Conservation (phyloP, 2,329 filamentous ascomycete species). For the Hypoxylon sp. region DNA sequence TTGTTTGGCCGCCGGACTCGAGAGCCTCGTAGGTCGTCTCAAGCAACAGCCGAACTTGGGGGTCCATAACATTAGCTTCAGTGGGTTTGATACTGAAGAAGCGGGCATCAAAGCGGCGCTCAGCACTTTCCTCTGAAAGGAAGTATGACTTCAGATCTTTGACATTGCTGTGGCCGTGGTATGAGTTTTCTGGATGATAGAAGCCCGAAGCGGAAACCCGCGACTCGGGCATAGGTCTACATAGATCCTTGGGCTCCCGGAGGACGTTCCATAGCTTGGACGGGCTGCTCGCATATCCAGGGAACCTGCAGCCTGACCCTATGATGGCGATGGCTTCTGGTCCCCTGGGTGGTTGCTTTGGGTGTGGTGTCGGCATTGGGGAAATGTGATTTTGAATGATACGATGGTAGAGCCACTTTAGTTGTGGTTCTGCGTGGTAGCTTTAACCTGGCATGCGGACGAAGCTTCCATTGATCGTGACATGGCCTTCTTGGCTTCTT, state of each 20-base stretch:
- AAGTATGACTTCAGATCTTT: neutral
- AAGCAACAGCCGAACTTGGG: neutral
- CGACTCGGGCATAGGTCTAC: neutral
- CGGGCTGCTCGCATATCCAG: neutral
- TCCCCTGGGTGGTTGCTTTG: too few species aligned
- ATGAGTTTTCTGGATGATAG: neutral
- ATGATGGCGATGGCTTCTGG: neutral
- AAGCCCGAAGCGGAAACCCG: neutral
- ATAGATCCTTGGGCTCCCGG: neutral
- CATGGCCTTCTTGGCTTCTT: too few species aligned
- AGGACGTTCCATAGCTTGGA: neutral
- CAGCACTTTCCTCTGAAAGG: neutral
- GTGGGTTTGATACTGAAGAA: slow-evolving; percentile 7
- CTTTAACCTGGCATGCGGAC: too few species aligned
- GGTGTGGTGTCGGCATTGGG: too few species aligned
- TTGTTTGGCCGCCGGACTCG: neutral
- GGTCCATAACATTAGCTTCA: too few species aligned
- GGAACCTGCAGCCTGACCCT: neutral
- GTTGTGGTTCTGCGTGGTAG: too few species aligned
- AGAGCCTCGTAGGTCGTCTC: slow-evolving; percentile 7
- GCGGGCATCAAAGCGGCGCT: neutral
- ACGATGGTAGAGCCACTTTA: too few species aligned
- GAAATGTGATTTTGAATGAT: too few species aligned
- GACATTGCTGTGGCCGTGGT: neutral
- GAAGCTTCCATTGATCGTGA: too few species aligned